Base-by-base conservation (phyloP, 768 basidiomycete species). In the Xanthoconium stramineum region DNA sequence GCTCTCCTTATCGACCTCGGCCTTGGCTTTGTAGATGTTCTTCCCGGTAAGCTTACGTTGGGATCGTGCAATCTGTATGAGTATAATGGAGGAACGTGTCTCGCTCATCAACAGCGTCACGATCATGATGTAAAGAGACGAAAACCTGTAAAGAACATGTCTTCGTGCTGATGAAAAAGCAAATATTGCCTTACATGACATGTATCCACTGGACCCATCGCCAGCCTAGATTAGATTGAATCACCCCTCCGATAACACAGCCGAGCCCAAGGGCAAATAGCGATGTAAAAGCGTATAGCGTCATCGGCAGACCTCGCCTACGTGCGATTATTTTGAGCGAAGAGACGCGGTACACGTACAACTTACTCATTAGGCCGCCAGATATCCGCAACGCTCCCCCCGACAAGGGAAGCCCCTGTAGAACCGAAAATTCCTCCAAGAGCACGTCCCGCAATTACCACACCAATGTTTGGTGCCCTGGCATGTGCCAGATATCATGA, bases 171-270 rank as follows among this genome's bases (percentile, higher is more conserved):
- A 37, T 12, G n/a, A 8, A 6, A 33, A 50, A 19, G 28, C 5
- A 44, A 19, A 2, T 2, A 11, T 43, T 13, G 32, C 32, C 64
- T 52, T 47, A 83, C 85, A 86, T 86, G 64, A 83, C 70, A 56
- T 85, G 82, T 13, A 91, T 77, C 89, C 89, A 92, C 63, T 89
- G 82, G 19, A 93, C 87, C 88, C 90, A 91, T 38, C 89, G 74
- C 89, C 90, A 92, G 57, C 77, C 77, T 6, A 91, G 71, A 57
- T 80, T 81, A 58, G 80, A 76, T 62, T 89, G 82, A 35, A 89
- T 77, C 79, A 84, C 86, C 10, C 84, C 85, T 29, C 82, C 81
- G 5, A 79, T 70, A 0, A 86, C 69, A 0, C 89, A 83, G 6
- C 86, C 90, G 2, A 91, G 42, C 0, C 83, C 87, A 0, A 82